Conservation (phyloP, 495 filamentous ascomycete species). For the Aspergillus saccharolyticus region DNA sequence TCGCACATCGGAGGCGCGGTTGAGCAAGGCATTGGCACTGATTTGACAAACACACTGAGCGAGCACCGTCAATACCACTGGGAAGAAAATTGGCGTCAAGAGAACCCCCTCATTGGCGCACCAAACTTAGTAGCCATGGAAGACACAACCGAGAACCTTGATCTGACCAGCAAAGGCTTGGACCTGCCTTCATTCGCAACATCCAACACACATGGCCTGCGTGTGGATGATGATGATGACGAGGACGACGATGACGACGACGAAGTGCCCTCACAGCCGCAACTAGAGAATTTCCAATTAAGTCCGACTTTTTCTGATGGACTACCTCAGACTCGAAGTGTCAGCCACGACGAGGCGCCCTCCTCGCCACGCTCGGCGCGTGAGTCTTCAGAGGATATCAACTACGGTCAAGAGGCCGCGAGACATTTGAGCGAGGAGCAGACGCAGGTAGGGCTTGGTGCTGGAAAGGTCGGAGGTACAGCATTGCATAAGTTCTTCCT, state of each 20-base stretch:
- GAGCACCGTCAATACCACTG: slow-evolving; percentile 12
- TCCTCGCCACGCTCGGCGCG: slow-evolving; percentile 8
- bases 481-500: slow-evolving; percentile 43
- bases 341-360: slow-evolving; percentile 8
- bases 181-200: slow-evolving; percentile 9
- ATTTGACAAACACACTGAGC: slow-evolving; percentile 12
- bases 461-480: slow-evolving; percentile 20
- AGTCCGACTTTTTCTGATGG: slow-evolving; percentile 13
- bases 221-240: too few species aligned
- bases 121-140: slow-evolving; percentile 11
- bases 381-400: slow-evolving; percentile 11
- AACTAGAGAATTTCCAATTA: slow-evolving; percentile 6
- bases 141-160: slow-evolving; percentile 10
- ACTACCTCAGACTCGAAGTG: slow-evolving; percentile 3
- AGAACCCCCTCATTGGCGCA: slow-evolving; percentile 7
- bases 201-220: slow-evolving; percentile 7
- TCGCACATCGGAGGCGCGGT: slow-evolving; percentile 21
- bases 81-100: slow-evolving; percentile 11
- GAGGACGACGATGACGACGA: not conserved
- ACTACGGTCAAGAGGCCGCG: slow-evolving; percentile 17
- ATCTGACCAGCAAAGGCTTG: slow-evolving; percentile 10
- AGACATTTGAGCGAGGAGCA: slow-evolving; percentile 16
- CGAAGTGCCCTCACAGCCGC: slow-evolving; percentile 3
- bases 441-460: slow-evolving; percentile 8
- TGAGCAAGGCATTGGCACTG: slow-evolving; percentile 15